Percentiles rank a stretch among this genome's conserved stretches.
Conservation (phyloP, 768 basidiomycete genomes). For the Pluteus cervinus region DNA sequence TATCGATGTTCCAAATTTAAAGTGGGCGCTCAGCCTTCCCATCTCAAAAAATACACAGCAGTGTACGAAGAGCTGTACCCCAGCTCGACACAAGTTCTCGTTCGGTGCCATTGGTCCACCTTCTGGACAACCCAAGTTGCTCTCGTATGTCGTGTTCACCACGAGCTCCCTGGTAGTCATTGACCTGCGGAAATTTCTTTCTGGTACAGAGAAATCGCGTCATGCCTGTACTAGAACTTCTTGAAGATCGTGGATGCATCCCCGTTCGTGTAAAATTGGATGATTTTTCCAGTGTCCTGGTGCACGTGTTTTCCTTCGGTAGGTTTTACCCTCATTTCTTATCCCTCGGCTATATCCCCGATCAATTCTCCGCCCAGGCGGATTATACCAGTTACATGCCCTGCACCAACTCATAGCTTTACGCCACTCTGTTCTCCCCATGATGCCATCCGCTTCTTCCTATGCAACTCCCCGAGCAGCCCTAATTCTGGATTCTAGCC, state of each 20-base stretch:
- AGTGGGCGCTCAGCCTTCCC: constrained; percentile 42
- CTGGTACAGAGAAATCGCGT: constrained; percentile 21
- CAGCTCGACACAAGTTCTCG: constrained; percentile 31
- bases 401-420: constrained; percentile 41
- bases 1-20: background rate
- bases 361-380: constrained; percentile 25
- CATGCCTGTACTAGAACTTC: constrained; percentile 27
- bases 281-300: constrained; percentile 27
- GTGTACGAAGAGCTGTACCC: constrained; percentile 37
- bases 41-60: constrained; percentile 40
- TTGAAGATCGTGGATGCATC: constrained; percentile 31
- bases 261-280: constrained; percentile 8
- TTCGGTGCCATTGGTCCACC: constrained; percentile 28
- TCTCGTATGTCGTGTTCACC: constrained; percentile 20
- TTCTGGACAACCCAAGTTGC: constrained; percentile 26
- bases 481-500: too few species aligned
- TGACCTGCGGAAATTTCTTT: background rate
- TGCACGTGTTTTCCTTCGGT: constrained; percentile 48
- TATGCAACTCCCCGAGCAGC: constrained; percentile 20
- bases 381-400: too few species aligned
- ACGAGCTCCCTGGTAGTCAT: background rate
- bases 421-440: constrained; percentile 20
- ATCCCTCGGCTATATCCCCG: background rate
- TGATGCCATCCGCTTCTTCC: constrained; percentile 24
- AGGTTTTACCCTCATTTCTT: constrained; percentile 1